These are phyloP conservation scores for Colletotrichum tanaceti DNA, from an alignment of 2,329 filamentous ascomycete species.

Conservation along the genomic window DNA sequence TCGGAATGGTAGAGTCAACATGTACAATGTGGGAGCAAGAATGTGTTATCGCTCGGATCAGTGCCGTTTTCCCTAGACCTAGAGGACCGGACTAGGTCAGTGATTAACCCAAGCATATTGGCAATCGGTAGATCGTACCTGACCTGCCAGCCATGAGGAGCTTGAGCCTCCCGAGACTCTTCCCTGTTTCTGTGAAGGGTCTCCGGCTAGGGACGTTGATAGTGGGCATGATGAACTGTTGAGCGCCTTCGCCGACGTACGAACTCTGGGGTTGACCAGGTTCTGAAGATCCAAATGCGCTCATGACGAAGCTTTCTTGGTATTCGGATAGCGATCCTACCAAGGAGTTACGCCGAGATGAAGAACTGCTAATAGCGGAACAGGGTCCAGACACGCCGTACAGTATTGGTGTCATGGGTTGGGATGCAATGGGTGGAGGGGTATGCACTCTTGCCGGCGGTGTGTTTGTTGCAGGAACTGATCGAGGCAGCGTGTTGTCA, in stretches of 20 bases:
- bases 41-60: slow-evolving; percentile 90
- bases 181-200: slow-evolving; percentile 90
- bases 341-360: slow-evolving; percentile 65
- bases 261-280: slow-evolving; percentile 20
- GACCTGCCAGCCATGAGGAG: slow-evolving; percentile 85
- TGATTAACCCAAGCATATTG: slow-evolving; percentile 24
- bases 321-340: slow-evolving; percentile 60
- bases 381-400: slow-evolving; percentile 54
- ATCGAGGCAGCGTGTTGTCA: slow-evolving; percentile 17
- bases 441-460: slow-evolving; percentile 9
- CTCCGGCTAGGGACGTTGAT: slow-evolving; percentile 89
- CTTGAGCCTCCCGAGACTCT: slow-evolving; percentile 85
- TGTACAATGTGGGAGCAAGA: slow-evolving; percentile 93
- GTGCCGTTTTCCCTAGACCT: slow-evolving; percentile 89
- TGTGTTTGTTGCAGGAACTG: slow-evolving; percentile 21
- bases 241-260: slow-evolving; percentile 62
- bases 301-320: slow-evolving; percentile 47
- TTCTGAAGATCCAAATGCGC: slow-evolving; percentile 34
- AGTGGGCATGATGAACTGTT: slow-evolving; percentile 97
- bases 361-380: slow-evolving; percentile 60
- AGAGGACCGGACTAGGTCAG: slow-evolving; percentile 35
- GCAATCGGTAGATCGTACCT: slow-evolving; percentile 60
- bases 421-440: slow-evolving; percentile 48
- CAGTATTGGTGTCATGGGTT: slow-evolving; percentile 59
- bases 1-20: slow-evolving; percentile 72